Percentiles rank a stretch among this genome's conserved stretches.
phyloP scores from a whole-genome alignment of 140 eudicot species.

The Ambrosia hybrid region DNA sequence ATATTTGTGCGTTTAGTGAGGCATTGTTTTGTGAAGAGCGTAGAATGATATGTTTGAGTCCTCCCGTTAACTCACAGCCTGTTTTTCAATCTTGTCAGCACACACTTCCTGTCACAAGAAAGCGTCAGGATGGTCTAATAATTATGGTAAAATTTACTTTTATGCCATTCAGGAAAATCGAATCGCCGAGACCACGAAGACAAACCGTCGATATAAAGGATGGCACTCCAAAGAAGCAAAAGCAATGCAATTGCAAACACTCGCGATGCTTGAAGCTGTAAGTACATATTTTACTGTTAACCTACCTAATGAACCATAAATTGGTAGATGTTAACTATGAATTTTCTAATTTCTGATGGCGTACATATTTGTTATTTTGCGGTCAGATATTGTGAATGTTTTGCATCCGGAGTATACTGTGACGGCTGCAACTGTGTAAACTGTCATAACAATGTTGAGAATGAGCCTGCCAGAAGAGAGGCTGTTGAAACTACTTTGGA shows the following conservation, averaged over 20 bases:
- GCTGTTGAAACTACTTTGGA: slow-evolving; percentile 90
- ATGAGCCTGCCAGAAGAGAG: slow-evolving; percentile 82
- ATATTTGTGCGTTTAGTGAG: slow-evolving; percentile 9
- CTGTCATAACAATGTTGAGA: slow-evolving; percentile 84
- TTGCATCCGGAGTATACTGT: slow-evolving; percentile 93
- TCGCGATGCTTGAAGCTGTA: slow-evolving; percentile 95
- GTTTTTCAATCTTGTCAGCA: not conserved
- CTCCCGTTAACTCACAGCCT: not conserved
- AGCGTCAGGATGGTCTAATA: slow-evolving; percentile 6
- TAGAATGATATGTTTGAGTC: not conserved
- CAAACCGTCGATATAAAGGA: slow-evolving; percentile 74
- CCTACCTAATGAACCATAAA: not conserved
- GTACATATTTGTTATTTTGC: slow-evolving; percentile 14
- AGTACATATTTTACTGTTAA: slow-evolving; percentile 26
- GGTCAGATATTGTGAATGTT: slow-evolving; percentile 96
- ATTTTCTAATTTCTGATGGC: not conserved
- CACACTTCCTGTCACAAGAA: slow-evolving; percentile 8
- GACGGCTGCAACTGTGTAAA: slow-evolving; percentile 98
- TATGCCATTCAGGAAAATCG: slow-evolving; percentile 63
- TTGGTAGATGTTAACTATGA: not conserved
- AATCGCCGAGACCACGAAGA: slow-evolving; percentile 75
- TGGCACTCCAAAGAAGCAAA: slow-evolving; percentile 92
- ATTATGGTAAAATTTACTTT: not conserved
- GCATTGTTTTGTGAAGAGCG: slow-evolving; percentile 16
- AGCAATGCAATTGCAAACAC: slow-evolving; percentile 96